phyloP scores from a whole-genome alignment of 345 rosid species.

The Microcos paniculata region DNA sequence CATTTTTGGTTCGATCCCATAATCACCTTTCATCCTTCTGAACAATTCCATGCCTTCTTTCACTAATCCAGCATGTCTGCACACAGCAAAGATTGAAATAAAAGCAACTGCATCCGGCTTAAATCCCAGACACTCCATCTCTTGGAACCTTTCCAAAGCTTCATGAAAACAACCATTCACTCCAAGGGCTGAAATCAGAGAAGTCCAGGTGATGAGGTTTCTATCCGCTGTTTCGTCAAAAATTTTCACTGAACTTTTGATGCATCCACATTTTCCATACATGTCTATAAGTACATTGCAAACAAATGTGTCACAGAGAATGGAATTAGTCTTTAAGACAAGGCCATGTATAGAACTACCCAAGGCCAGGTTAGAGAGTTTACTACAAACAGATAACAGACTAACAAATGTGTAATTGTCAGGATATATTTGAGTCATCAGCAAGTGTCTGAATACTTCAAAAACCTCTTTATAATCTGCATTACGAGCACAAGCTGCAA shows the following conservation, averaged over 20 bases:
- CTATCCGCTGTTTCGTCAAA: constrained; percentile 47
- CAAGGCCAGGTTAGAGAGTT: constrained; percentile 50
- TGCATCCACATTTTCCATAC: constrained; percentile 90
- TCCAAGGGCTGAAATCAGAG: constrained; percentile 70
- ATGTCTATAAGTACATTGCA: constrained; percentile 76
- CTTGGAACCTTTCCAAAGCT: constrained; percentile 62
- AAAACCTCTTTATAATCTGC: constrained; percentile 52
- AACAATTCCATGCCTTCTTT: constrained; percentile 74
- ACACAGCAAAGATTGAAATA: constrained; percentile 62
- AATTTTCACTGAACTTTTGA: constrained; percentile 41
- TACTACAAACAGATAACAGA: constrained; percentile 52
- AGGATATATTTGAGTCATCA: constrained; percentile 41
- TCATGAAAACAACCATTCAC: constrained; percentile 54
- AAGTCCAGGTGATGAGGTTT: constrained; percentile 81
- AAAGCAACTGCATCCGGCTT: constrained; percentile 73
- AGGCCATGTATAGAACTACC: constrained; percentile 76
- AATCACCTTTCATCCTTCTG: constrained; percentile 43
- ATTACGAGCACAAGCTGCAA: constrained; percentile 71
- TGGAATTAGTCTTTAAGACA: constrained; percentile 58
- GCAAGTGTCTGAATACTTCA: constrained; percentile 64
- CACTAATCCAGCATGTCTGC: constrained; percentile 74
- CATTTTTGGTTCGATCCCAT: constrained; percentile 62
- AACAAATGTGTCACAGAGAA: constrained; percentile 51
- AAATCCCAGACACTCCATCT: constrained; percentile 52
- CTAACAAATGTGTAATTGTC: constrained; percentile 85